Evolutionary conservation across 176 grass and related monocot species (phyloP).

Genomic region (Eleusine coracana): DNA sequence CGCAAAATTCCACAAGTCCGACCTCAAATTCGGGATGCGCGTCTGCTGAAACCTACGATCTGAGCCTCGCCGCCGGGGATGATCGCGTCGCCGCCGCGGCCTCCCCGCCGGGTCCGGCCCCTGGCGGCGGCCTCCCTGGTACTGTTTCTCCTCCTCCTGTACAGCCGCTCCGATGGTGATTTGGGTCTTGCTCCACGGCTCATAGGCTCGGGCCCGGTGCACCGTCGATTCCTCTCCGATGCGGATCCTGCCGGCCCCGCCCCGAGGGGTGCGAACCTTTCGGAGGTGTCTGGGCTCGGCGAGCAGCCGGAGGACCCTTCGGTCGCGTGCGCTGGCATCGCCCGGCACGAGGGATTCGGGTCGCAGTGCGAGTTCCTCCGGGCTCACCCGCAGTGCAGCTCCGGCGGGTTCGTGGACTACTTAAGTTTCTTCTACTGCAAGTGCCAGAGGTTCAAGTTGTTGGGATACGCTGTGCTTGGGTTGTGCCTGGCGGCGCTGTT

Average conservation of each 20-base stretch:
- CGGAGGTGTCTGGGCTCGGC: conserved; percentile 8
- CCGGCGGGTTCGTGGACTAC: conserved; percentile 83
- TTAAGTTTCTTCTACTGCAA: conserved; percentile 78
- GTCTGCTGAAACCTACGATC: background rate
- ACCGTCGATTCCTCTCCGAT: conserved; percentile 58
- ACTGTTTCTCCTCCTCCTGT: conserved; percentile 77
- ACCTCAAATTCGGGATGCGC: conserved; percentile 37
- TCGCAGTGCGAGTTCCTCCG: conserved; percentile 84
- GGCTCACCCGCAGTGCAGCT: conserved; percentile 69
- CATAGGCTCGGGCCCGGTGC: conserved; percentile 17
- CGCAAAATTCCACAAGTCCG: background rate
- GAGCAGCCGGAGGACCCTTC: conserved; percentile 64
- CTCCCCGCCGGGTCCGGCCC: conserved; percentile 25
- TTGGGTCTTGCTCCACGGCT: conserved; percentile 4
- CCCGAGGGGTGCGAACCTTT: conserved; percentile 28
- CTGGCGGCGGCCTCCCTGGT: conserved; percentile 51
- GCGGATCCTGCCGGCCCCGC: conserved; percentile 49
- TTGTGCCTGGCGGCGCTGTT: conserved; percentile 77
- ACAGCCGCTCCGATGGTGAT: conserved; percentile 46
- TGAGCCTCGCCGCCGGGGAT: conserved; percentile 25
- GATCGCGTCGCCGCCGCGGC: conserved; percentile 33
- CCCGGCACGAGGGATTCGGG: conserved; percentile 63
- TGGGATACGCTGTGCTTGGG: conserved; percentile 72
- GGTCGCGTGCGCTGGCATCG: conserved; percentile 60
- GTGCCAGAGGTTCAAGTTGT: conserved; percentile 63